Evolutionary conservation across 2,329 filamentous ascomycete genomes (phyloP), one percentile per base, ranked within the genome.

Genomic region (Huntiella abstrusa): DNA sequence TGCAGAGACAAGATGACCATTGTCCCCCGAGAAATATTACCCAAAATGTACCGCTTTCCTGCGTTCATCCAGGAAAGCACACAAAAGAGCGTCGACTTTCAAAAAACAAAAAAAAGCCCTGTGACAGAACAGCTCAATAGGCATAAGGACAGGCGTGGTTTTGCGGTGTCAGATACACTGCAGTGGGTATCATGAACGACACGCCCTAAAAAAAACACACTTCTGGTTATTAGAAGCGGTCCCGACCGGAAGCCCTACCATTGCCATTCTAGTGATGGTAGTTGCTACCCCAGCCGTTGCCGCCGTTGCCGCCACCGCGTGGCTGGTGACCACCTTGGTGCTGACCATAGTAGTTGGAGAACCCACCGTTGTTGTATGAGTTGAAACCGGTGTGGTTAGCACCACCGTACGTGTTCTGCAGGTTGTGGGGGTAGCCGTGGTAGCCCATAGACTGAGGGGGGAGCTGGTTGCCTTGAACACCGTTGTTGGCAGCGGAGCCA

Each of bases 281-380:
- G 66, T 75, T 75, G 54, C 65, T 67, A 53, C 72, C 71, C 71
- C 71, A 75, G 55, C 71, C 71, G 52, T 69, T 66, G 51, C 67
- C 38, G n/a, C 41, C 46, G 17, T 19, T 19, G 17, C 17, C 17
- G 28, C 16, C 39, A 33, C 46, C 46, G 15, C 46, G 46, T 8
- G 43, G 46, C 46, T 48, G 46, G 32, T 43, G 46, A 15, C 41
- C 41, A 17, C 12, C 28, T 5, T 19, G 17, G n/a, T 60, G 57
- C 48, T 55, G 57, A 19, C 42, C 39, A 17, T 39, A 22, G 40
- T 75, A 75, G 59, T 64, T 73, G 39, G 58, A 62, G 52, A 69
- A 68, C 57, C 75, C 70, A 52, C 63, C 69, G 53, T 67, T 67
- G 17, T 19, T 19, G 17, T 19, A 19, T 19, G 17, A 19, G 17